A percentile compares a stretch with the other conserved stretches of the same genome.
Conservation (phyloP, 1,284 basidiomycete genomes). For the Cryptococcus sp. region DNA sequence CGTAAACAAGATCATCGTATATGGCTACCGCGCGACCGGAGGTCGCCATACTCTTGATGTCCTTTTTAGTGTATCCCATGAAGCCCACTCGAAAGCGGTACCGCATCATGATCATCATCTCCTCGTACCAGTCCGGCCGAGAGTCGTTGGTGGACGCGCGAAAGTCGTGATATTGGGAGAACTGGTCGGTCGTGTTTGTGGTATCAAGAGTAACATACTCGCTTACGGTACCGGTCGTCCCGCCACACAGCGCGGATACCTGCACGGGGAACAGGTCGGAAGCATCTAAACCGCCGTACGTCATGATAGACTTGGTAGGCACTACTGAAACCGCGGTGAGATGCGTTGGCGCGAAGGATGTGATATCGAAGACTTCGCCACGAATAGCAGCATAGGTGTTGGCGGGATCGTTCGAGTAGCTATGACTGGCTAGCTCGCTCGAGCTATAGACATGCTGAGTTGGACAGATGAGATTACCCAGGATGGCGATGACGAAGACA, state of each 20-base stretch:
- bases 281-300: conserved; percentile 78
- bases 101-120: conserved; percentile 86
- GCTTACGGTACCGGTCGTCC: conserved; percentile 74
- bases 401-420: conserved; percentile 64
- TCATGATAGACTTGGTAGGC: conserved; percentile 69
- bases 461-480: conserved; percentile 89
- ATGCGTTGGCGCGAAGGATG: conserved; percentile 59
- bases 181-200: conserved; percentile 75
- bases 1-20: conserved; percentile 83
- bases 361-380: conserved; percentile 71
- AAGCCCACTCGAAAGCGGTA: conserved; percentile 87
- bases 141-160: conserved; percentile 81
- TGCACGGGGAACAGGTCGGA: conserved; percentile 92
- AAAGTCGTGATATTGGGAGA: conserved; percentile 93
- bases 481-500: conserved; percentile 88
- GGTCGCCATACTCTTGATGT: conserved; percentile 70
- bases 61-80: conserved; percentile 79
- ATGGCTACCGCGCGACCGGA: conserved; percentile 72
- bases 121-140: conserved; percentile 96
- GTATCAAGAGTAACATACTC: conserved; percentile 81
- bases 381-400: conserved; percentile 81
- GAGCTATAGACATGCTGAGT: conserved; percentile 86
- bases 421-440: conserved; percentile 74
- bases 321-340: conserved; percentile 72
- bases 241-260: conserved; percentile 92